Conservation (phyloP, 768 basidiomycete species). For the Tulasnella calospora region DNA sequence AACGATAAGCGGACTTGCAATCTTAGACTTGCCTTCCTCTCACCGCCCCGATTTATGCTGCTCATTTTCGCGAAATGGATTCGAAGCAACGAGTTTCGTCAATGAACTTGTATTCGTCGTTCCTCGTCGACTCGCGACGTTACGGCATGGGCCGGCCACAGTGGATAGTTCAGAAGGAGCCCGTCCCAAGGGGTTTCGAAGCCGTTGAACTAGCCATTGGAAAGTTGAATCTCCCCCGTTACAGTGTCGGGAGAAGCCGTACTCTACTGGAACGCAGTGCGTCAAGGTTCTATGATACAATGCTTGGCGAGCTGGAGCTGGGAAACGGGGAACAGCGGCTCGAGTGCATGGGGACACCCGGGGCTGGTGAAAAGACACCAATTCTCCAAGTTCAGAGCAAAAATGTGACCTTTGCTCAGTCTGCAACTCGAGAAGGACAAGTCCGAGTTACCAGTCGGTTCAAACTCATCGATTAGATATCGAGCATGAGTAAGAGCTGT, state of each 20-base stretch:
- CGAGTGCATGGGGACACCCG: neutral
- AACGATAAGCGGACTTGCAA: slow-evolving; percentile 6
- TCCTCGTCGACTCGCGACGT: neutral
- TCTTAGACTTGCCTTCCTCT: neutral
- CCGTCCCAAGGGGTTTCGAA: neutral
- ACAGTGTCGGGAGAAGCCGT: neutral
- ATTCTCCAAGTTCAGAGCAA: neutral
- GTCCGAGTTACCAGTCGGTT: too few relatives aligned
- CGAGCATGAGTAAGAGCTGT: neutral
- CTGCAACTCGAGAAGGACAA: neutral
- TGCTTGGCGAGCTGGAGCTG: neutral
- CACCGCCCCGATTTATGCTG: neutral
- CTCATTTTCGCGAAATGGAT: neutral
- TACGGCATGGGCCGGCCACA: neutral
- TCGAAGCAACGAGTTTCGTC: neutral
- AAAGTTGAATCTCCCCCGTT: neutral
- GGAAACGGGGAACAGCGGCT: neutral
- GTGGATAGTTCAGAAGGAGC: neutral
- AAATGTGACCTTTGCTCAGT: neutral
- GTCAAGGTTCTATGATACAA: neutral
- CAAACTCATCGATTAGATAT: neutral
- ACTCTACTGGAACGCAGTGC: neutral
- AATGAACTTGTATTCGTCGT: neutral
- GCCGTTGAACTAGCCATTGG: neutral
- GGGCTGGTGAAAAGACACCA: neutral